These are phyloP conservation scores for Akebia trifoliata DNA, from an alignment of 164 flowering plant species.

Conservation along the genomic window DNA sequence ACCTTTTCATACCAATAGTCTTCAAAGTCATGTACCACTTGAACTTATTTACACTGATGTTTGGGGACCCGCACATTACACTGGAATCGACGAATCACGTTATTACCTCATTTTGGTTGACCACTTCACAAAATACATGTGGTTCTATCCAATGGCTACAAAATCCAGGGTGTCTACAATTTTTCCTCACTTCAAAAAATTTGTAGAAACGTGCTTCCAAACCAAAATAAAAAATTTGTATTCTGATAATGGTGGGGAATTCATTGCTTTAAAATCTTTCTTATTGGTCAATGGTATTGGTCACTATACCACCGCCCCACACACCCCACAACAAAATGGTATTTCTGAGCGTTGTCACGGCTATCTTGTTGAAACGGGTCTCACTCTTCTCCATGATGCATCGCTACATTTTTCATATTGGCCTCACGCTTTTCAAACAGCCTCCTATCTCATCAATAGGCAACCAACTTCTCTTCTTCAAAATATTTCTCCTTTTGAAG, in stretches of 20 bases:
- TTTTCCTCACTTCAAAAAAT: no score
- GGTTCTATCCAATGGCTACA: no score
- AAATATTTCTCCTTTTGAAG: neutral
- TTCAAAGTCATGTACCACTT: no score
- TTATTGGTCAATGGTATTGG: neutral
- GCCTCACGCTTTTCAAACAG: neutral
- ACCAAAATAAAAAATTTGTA: neutral
- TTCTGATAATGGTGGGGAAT: neutral
- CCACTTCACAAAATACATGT: no score
- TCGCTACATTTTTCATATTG: neutral
- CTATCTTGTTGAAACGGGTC: neutral
- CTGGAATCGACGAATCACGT: no score
- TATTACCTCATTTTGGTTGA: no score
- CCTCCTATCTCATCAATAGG: neutral
- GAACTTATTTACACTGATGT: no score
- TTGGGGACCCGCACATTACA: no score
- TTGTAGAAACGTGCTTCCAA: no score
- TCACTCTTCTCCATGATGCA: neutral
- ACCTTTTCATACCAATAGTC: no score
- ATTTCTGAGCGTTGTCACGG: neutral
- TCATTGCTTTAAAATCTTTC: neutral
- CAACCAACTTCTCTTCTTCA: neutral
- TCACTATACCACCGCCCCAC: neutral
- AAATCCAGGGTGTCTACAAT: no score
- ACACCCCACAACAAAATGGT: slow-evolving; percentile 2